Percentiles rank a stretch among this genome's conserved stretches.
Evolutionary conservation across 2,329 filamentous ascomycete genomes (phyloP).

Genomic region (Sporothrix curviconia): DNA sequence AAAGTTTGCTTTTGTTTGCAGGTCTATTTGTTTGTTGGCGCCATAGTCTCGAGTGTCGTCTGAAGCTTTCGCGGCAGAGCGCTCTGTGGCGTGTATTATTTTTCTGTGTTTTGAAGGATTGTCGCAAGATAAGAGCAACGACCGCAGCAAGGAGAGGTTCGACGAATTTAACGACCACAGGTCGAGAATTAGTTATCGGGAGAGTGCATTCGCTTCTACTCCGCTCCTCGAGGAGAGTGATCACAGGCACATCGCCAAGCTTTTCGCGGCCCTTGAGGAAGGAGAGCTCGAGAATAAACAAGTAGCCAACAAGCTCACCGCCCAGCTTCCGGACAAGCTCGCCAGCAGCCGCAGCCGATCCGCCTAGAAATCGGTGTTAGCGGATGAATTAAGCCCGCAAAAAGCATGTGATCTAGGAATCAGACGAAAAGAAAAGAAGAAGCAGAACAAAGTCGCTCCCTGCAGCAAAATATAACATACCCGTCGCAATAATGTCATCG

Average conservation of each 20-base stretch:
- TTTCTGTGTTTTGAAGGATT: neutral
- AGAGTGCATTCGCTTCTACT: neutral
- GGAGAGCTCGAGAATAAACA: constrained; percentile 93
- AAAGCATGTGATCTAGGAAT: constrained; percentile 2
- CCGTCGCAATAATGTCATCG: constrained; percentile 97
- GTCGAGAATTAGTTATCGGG: neutral
- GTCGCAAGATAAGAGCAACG: neutral
- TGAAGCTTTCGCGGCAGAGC: neutral
- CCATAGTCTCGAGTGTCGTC: neutral
- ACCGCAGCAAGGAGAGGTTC: neutral
- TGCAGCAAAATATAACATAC: constrained; percentile 51
- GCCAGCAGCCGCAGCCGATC: constrained; percentile 82
- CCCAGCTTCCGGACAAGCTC: constrained; percentile 80
- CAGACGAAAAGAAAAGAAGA: neutral
- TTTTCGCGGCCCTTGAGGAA: constrained; percentile 89
- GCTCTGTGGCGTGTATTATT: neutral
- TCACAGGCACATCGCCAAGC: constrained; percentile 69
- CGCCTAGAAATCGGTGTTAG: constrained; percentile 50
- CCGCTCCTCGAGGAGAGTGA: constrained; percentile 64
- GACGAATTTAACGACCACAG: neutral
- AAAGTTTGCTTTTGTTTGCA: neutral
- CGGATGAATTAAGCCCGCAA: neutral
- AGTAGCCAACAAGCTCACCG: constrained; percentile 77
- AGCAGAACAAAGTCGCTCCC: neutral
- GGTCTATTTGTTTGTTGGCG: neutral